Conservation (phyloP, 176 grass and related monocot species). For the Musa beccarii region DNA sequence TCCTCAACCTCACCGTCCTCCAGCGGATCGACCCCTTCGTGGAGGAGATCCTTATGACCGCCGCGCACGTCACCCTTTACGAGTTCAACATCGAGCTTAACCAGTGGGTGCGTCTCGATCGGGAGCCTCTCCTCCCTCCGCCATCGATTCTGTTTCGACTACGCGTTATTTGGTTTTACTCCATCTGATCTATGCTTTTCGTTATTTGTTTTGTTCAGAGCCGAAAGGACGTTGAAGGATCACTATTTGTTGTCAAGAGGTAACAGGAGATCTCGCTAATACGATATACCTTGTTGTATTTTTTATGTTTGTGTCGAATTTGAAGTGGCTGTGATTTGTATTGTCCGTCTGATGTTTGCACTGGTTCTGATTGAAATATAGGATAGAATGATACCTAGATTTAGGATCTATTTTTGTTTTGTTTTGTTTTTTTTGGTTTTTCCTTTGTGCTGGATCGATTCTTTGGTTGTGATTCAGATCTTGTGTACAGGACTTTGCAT, state of each 20-base stretch:
- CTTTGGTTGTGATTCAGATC: too few relatives aligned
- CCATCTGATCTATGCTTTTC: slow-evolving; percentile 5
- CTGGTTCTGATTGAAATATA: not conserved
- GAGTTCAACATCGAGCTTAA: slow-evolving; percentile 94
- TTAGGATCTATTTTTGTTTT: too few relatives aligned
- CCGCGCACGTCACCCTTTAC: slow-evolving; percentile 79
- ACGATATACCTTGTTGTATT: not conserved
- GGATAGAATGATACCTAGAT: too few relatives aligned
- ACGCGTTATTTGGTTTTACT: not conserved
- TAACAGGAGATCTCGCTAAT: not conserved
- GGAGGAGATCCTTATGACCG: slow-evolving; percentile 93
- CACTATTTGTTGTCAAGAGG: slow-evolving; percentile 93
- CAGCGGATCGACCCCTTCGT: slow-evolving; percentile 84
- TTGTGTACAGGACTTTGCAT: too few relatives aligned
- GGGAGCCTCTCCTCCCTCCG: not conserved
- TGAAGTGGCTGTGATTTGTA: not conserved
- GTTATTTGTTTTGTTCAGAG: slow-evolving; percentile 36
- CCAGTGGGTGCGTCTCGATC: slow-evolving; percentile 47
- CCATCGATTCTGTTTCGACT: not conserved
- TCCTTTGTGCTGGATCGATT: too few relatives aligned
- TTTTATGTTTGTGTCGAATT: not conserved
- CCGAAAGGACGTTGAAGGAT: slow-evolving; percentile 87
- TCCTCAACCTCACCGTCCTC: slow-evolving; percentile 86
- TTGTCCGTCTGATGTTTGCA: not conserved
- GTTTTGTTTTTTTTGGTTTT: too few relatives aligned